Percentiles rank a stretch among this genome's conserved stretches.
Conservation (phyloP, 768 basidiomycete species). For the Boletus sp. region DNA sequence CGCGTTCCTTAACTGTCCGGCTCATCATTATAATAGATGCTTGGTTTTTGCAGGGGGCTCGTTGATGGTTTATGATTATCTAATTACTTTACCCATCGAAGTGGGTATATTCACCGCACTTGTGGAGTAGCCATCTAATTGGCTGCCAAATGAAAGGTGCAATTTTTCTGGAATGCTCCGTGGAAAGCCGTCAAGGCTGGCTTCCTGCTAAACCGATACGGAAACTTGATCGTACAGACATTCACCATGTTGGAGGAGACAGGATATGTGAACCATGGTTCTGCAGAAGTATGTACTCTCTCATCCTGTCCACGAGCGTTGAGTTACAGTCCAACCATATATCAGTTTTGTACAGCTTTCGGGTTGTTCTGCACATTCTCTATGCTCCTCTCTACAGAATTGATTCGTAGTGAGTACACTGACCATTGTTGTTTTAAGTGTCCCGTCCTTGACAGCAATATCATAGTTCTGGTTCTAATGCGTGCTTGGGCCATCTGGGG, state of each 20-base stretch:
- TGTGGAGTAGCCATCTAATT: not conserved
- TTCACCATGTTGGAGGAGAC: constrained; percentile 3
- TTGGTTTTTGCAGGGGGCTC: not conserved
- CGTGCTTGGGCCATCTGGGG: constrained; percentile 23
- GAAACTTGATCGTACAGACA: constrained; percentile 14
- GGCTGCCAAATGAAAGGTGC: not conserved
- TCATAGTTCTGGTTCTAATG: constrained; percentile 18
- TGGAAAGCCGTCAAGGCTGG: constrained; percentile 8
- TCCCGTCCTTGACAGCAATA: not conserved
- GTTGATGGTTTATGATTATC: constrained; percentile 10
- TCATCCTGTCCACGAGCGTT: not conserved
- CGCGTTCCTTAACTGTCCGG: not conserved
- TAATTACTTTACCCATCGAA: constrained; percentile 11
- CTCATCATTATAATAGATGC: not conserved
- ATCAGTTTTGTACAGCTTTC: constrained; percentile 6
- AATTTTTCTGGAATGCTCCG: constrained; percentile 16
- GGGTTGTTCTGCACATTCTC: constrained; percentile 7
- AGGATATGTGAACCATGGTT: not conserved
- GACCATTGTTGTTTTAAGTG: not conserved
- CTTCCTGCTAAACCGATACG: constrained; percentile 21
- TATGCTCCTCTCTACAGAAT: constrained; percentile 11
- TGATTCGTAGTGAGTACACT: not conserved
- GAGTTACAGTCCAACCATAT: too few relatives aligned
- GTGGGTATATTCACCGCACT: not conserved
- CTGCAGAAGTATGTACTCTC: not conserved